These are phyloP conservation scores for Aspergillus campestris DNA, from an alignment of 495 filamentous ascomycete species.

Conservation along the genomic window DNA sequence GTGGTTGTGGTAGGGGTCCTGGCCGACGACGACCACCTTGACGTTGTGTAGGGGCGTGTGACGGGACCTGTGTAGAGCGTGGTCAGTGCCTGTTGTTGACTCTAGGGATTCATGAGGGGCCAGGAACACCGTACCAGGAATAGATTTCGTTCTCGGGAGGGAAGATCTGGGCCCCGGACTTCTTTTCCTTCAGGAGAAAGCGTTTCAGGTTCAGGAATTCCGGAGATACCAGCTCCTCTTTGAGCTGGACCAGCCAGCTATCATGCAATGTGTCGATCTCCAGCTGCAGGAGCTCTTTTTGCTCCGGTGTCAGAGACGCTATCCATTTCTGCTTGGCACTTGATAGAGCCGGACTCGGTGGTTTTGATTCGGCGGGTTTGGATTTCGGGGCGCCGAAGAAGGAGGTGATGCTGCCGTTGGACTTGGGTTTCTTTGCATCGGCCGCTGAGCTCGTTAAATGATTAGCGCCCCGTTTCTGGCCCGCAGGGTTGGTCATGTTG, in stretches of 20 bases:
- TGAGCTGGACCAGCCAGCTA: constrained; percentile 80
- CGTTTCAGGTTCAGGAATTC: constrained; percentile 82
- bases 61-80: constrained; percentile 61
- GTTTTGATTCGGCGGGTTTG: constrained; percentile 21
- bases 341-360: constrained; percentile 17
- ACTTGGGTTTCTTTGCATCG: constrained; percentile 58
- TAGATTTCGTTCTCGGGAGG: constrained; percentile 88
- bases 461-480: constrained; percentile 29
- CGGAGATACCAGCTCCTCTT: constrained; percentile 66
- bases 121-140: constrained; percentile 56
- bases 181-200: constrained; percentile 73
- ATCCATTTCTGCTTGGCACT: constrained; percentile 84
- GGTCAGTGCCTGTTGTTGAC: background rate
- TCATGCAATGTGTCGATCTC: constrained; percentile 89
- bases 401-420: constrained; percentile 52
- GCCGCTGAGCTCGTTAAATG: constrained; percentile 17
- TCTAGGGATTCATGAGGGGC: background rate
- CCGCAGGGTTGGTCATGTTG: constrained; percentile 22
- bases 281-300: constrained; percentile 69
- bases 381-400: constrained; percentile 54
- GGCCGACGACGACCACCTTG: constrained; percentile 83
- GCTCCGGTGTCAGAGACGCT: constrained; percentile 65
- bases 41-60: constrained; percentile 82
- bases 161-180: constrained; percentile 66
- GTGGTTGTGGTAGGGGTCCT: constrained; percentile 93